Evolutionary conservation across 345 rosid genomes (phyloP).

Genomic region (Citrus sp.): DNA sequence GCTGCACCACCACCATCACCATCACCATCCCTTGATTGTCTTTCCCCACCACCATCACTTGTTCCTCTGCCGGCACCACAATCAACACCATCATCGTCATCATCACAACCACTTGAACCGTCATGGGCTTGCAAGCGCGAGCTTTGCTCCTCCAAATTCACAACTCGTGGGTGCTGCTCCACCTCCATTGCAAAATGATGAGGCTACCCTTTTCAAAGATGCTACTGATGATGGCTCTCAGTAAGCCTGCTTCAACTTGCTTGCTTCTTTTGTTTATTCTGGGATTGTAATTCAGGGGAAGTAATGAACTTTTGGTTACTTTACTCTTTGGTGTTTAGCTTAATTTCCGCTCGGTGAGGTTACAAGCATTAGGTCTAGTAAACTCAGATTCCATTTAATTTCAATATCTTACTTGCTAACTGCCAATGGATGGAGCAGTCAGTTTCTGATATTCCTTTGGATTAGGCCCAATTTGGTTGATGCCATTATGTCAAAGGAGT

Average conservation of each 20-base stretch:
- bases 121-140: background rate
- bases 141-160: slow-evolving; percentile 7
- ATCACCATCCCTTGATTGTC: background rate
- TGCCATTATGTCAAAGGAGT: background rate
- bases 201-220: background rate
- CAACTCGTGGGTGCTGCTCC: background rate
- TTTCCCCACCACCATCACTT: slow-evolving; percentile 5
- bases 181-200: slow-evolving; percentile 10
- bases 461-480: background rate
- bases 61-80: background rate
- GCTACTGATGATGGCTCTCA: background rate
- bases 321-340: background rate
- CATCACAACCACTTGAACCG: background rate
- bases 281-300: background rate
- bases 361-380: background rate
- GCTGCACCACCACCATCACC: background rate
- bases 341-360: background rate
- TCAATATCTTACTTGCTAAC: background rate
- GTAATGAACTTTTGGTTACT: background rate
- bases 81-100: slow-evolving; percentile 8
- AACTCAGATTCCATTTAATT: background rate
- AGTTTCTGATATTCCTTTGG: background rate
- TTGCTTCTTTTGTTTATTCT: background rate
- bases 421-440: background rate
- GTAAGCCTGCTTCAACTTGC: slow-evolving; percentile 20